These are phyloP conservation scores for Pythium utonaiense DNA, from an alignment of 352 stramenopile species.

Conservation along the genomic window DNA sequence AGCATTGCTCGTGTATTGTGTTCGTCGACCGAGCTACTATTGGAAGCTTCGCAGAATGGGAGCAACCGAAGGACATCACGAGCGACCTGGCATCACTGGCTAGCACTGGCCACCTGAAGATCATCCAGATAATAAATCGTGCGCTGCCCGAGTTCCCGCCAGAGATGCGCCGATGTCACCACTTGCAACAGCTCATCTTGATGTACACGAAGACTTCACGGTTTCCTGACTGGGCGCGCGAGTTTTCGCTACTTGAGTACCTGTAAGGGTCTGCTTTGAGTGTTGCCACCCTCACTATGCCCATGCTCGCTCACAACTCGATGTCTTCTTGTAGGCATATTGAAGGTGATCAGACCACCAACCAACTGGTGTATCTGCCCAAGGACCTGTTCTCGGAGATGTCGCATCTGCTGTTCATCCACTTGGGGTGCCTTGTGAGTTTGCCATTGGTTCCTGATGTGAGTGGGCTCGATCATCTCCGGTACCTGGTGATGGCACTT, in stretches of 20 bases:
- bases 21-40: conserved; percentile 1
- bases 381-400: conserved; percentile 1
- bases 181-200: conserved; percentile 9
- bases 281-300: too few species aligned
- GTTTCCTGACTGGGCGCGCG: conserved; percentile 6
- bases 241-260: conserved; percentile 4
- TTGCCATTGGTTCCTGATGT: conserved; percentile 1
- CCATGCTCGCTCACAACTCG: neutral
- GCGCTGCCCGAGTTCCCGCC: neutral
- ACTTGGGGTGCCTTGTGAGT: conserved; percentile 5
- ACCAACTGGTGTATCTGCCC: neutral
- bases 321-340: neutral
- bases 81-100: neutral
- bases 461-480: neutral
- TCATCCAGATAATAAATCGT: conserved; percentile 9
- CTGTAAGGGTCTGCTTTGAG: conserved; percentile 1
- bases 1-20: conserved; percentile 6
- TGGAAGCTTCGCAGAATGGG: conserved; percentile 4
- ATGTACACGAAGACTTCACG: conserved; percentile 11
- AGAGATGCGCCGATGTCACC: conserved; percentile 4
- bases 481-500: conserved; percentile 4
- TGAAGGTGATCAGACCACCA: neutral
- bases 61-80: neutral
- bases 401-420: conserved; percentile 7
- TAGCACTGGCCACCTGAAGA: neutral